A percentile compares a stretch with the other conserved stretches of the same genome.
Conservation (phyloP, 2,329 filamentous ascomycete genomes). For the Rugonectria rugulosa region DNA sequence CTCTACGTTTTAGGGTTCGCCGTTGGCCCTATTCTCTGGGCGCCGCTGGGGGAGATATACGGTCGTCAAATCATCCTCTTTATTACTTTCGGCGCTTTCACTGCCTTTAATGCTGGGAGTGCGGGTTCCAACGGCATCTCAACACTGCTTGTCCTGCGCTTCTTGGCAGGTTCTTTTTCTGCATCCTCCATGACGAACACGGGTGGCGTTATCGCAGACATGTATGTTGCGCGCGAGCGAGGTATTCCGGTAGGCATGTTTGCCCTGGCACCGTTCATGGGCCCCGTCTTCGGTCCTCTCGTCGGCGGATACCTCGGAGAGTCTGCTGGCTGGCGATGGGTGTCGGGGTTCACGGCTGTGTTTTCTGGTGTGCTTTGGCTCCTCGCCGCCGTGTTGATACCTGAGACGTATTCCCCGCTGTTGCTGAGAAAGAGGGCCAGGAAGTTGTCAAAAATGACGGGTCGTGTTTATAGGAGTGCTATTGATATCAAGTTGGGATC, state of each 20-base stretch:
- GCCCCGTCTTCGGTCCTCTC: conserved; percentile 58
- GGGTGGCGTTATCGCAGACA: conserved; percentile 78
- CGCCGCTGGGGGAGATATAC: conserved; percentile 75
- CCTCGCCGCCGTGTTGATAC: conserved; percentile 79
- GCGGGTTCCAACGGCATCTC: conserved; percentile 75
- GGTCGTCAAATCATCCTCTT: conserved; percentile 67
- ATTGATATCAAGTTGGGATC: conserved; percentile 16
- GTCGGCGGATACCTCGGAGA: conserved; percentile 77
- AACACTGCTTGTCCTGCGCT: conserved; percentile 76
- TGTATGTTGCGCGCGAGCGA: conserved; percentile 80
- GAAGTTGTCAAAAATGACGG: conserved; percentile 26
- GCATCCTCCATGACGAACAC: conserved; percentile 83
- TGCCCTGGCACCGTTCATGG: conserved; percentile 77
- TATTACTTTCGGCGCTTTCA: conserved; percentile 67
- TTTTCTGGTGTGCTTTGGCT: conserved; percentile 69
- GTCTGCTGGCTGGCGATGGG: conserved; percentile 75
- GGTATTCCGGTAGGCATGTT: conserved; percentile 86
- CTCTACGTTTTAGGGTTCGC: conserved; percentile 50
- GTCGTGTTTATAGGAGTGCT: conserved; percentile 24
- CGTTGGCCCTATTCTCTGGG: conserved; percentile 76
- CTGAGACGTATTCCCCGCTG: conserved; percentile 83
- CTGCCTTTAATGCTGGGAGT: conserved; percentile 79
- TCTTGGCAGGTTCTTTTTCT: conserved; percentile 80
- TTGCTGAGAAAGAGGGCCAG: conserved; percentile 58
- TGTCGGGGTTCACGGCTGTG: conserved; percentile 84